phyloP scores from a whole-genome alignment of 2,329 filamentous ascomycete species.

The Ophiostoma quercus region DNA sequence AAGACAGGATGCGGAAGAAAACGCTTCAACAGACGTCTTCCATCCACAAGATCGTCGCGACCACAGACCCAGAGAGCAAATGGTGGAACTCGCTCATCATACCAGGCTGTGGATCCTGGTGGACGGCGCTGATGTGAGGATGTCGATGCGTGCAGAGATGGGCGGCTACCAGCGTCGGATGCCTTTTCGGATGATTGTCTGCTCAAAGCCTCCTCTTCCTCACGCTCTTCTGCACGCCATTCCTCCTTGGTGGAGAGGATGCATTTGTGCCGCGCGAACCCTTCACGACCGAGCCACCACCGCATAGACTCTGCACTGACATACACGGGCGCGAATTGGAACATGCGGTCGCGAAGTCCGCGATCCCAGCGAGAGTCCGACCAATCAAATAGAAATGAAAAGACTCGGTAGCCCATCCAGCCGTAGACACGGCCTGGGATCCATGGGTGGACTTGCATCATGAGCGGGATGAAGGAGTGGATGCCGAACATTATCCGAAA shows the following conservation, averaged over 20 bases:
- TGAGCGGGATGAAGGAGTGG: constrained; percentile 86
- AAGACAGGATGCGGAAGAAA: constrained; percentile 49
- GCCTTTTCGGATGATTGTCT: neutral
- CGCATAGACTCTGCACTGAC: constrained; percentile 86
- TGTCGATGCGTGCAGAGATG: neutral
- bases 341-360: constrained; percentile 72
- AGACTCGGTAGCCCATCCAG: constrained; percentile 79
- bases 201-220: constrained; percentile 15
- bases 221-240: constrained; percentile 53
- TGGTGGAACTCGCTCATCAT: constrained; percentile 69
- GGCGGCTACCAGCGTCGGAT: neutral
- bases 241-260: constrained; percentile 76
- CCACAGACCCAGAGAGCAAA: constrained; percentile 87
- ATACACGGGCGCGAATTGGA: constrained; percentile 88
- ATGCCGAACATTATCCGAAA: constrained; percentile 85
- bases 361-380: constrained; percentile 79
- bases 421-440: constrained; percentile 68
- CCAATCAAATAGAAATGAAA: constrained; percentile 87
- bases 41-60: constrained; percentile 79
- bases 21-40: constrained; percentile 63
- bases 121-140: constrained; percentile 36
- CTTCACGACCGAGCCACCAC: constrained; percentile 89
- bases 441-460: constrained; percentile 74
- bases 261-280: constrained; percentile 74
- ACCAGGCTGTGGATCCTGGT: constrained; percentile 66